Base-by-base conservation (phyloP, 2,329 filamentous ascomycete species). In the Aspergillus sp. region DNA sequence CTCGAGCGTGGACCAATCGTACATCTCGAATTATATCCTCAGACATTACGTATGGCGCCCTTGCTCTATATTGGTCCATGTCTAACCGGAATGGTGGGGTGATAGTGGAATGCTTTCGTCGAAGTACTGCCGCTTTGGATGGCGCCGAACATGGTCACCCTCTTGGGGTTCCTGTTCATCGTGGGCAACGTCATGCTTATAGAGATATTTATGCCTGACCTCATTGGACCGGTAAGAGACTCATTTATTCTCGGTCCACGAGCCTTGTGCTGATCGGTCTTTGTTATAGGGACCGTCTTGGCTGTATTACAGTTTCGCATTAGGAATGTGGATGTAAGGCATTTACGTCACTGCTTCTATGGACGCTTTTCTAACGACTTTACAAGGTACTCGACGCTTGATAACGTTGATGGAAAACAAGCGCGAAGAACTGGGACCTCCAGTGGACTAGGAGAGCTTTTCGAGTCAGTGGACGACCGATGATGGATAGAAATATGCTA, bases 381-480 rank as follows among this genome's bases (percentile, higher is more conserved):
- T 35, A 41, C 23, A 65, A 82, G 81, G 74, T 88, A 98, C 77
- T 96, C 95, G 67, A 99, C 95, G 14, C 93, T 99, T 89, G 95
- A 99, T 80, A 99, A 99, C 75, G 89, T 98, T 63, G 95, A 99
- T 75, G 95, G 95, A 66, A 99, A 99, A 79, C 95, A 99, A 80
- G 95, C 95, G 57, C 85, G 95, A 63, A 85, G 95, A 69, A 99
- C 95, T 4, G 93, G 93, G 53, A 97, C 93, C 4, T 98, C 93
- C 31, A 97, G 92, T 73, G 91, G 91, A 1, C 83, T 99, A 24
- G 95, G 95, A 66, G 95, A 99, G 77, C 86, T 99, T 14, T 99
- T 99, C 77, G 95, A 99, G 83, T 85, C 77, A 66, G 81, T 76
- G 67, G 57, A 46, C 39, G 51, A 45, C 37, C 21, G 12, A 44